A percentile compares a stretch with the other conserved stretches of the same genome.
Conservation (phyloP, 345 rosid genomes). For the Eucalyptus decipiens region DNA sequence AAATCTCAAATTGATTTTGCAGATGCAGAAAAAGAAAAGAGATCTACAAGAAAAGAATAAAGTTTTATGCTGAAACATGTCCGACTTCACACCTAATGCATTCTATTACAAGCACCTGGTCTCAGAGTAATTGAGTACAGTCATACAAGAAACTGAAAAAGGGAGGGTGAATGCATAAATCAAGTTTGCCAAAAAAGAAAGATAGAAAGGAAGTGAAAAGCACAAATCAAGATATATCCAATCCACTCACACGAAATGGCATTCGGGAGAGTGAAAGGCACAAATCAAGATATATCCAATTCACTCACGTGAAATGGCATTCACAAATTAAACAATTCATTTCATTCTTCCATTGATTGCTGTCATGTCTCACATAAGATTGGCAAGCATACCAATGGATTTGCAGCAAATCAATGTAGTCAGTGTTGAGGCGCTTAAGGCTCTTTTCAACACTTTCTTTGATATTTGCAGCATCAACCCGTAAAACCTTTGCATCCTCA, state of each 20-base stretch:
- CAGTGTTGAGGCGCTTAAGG: slow-evolving; percentile 82
- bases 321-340: neutral
- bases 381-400: slow-evolving; percentile 62
- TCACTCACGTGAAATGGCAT: neutral
- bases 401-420: slow-evolving; percentile 87
- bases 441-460: slow-evolving; percentile 94
- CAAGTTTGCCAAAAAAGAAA: neutral
- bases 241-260: neutral
- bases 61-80: neutral
- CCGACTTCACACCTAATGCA: neutral
- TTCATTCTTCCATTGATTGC: neutral
- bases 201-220: neutral
- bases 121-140: neutral
- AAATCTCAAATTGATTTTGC: neutral
- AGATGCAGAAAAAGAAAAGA: neutral
- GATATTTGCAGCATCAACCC: slow-evolving; percentile 83
- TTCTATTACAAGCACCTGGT: neutral
- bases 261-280: neutral
- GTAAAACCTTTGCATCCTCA: slow-evolving; percentile 42
- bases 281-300: neutral
- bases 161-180: neutral
- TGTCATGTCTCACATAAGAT: neutral
- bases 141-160: neutral
- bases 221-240: neutral
- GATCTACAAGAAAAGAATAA: neutral